These are phyloP conservation scores for Chytriomyces hyalinus DNA, from an alignment of 192 early-diverging fungal species.

Conservation along the genomic window DNA sequence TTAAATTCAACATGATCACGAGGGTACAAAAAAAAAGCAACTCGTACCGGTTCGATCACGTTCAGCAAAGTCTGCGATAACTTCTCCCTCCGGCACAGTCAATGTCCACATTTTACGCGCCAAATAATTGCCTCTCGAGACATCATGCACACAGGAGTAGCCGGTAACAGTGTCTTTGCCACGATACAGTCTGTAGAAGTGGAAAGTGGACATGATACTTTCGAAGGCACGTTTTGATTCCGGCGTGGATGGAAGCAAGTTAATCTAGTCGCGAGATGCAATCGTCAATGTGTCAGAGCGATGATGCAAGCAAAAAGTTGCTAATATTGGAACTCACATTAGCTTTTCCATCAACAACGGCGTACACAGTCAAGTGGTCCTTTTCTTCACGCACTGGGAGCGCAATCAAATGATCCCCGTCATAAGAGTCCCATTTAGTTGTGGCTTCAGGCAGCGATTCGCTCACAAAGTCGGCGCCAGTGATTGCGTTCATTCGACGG, in stretches of 20 bases:
- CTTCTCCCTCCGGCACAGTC: constrained; percentile 44
- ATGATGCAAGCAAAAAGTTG: not conserved
- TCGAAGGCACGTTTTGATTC: constrained; percentile 60
- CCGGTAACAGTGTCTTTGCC: constrained; percentile 39
- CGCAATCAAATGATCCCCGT: constrained; percentile 32
- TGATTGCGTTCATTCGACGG: constrained; percentile 67
- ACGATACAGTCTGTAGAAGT: constrained; percentile 66
- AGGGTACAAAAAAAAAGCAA: not conserved
- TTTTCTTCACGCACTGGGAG: constrained; percentile 38
- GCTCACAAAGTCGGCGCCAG: constrained; percentile 59
- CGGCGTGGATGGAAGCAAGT: constrained; percentile 69
- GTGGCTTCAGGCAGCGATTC: not conserved
- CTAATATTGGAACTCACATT: constrained; percentile 22
- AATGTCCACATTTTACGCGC: constrained; percentile 42
- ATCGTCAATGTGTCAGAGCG: constrained; percentile 2
- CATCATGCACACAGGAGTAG: not conserved
- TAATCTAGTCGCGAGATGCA: constrained; percentile 46
- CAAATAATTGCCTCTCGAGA: constrained; percentile 32
- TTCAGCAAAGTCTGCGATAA: constrained; percentile 43
- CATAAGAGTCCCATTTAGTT: not conserved
- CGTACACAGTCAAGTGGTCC: constrained; percentile 31
- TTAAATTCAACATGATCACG: not conserved
- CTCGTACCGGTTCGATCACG: constrained; percentile 31
- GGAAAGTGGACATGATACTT: constrained; percentile 60
- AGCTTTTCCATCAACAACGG: constrained; percentile 41